Evolutionary conservation across 1,284 basidiomycete species (phyloP).

Genomic region (Cutaneotrichosporon sp.): DNA sequence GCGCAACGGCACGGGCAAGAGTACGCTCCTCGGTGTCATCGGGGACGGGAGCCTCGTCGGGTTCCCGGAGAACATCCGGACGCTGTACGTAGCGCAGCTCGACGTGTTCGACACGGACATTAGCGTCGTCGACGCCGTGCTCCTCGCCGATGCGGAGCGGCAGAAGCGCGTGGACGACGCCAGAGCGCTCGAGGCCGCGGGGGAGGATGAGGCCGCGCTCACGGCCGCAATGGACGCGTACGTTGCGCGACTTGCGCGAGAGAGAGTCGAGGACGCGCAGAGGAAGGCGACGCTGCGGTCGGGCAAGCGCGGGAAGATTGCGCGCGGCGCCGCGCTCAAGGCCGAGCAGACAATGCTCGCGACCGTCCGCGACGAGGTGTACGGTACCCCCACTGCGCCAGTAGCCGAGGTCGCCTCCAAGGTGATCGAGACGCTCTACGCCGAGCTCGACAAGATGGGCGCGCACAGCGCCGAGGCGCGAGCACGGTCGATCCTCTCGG

Average conservation of each 20-base stretch:
- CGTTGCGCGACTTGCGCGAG: slow-evolving; percentile 10
- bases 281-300: slow-evolving; percentile 24
- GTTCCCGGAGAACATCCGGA: slow-evolving; percentile 74
- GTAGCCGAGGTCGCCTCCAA: slow-evolving; percentile 13
- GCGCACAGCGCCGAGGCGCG: slow-evolving; percentile 59
- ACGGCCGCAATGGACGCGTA: slow-evolving; percentile 10
- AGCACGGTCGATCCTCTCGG: slow-evolving; percentile 58
- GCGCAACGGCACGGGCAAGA: slow-evolving; percentile 63
- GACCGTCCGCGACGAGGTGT: slow-evolving; percentile 16
- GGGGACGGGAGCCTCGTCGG: slow-evolving; percentile 87
- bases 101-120: slow-evolving; percentile 80
- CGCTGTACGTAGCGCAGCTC: slow-evolving; percentile 75
- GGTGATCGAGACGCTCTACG: slow-evolving; percentile 68
- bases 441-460: slow-evolving; percentile 45
- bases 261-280: slow-evolving; percentile 19
- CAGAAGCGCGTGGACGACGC: slow-evolving; percentile 16
- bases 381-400: neutral
- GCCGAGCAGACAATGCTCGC: slow-evolving; percentile 21
- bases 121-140: slow-evolving; percentile 6
- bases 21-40: slow-evolving; percentile 55
- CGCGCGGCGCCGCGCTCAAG: slow-evolving; percentile 23
- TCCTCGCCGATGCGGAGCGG: slow-evolving; percentile 14
- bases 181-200: slow-evolving; percentile 10
- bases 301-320: slow-evolving; percentile 26
- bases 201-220: neutral